Evolutionary conservation across 805 yeast genomes (phyloP), one percentile per base, ranked within the genome.

Genomic region (Saccharomycopsis microspora): DNA sequence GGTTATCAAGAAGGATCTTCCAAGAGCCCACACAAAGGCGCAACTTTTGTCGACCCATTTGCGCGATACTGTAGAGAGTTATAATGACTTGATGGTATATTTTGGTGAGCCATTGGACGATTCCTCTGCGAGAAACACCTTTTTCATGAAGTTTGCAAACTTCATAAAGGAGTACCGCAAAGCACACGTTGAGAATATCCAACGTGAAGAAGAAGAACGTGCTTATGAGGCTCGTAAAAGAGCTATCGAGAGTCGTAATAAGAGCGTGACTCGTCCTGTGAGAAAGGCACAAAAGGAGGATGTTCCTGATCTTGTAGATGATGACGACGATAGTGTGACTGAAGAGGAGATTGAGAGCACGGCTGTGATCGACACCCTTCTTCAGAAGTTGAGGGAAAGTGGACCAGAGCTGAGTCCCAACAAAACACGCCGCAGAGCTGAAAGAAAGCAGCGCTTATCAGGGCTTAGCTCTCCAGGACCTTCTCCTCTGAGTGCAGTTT

Each of bases 361-460:
- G 10, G 44, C 49, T 3, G 52, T 87, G 39, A 87, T 93, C 84
- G 98, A 93, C 61, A 76, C 82, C 35, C 69, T 93, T 43, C 71
- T 93, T 49, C 95, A 88, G 61, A 86, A 84, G 58, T 73, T 93
- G 58, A 82, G 88, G 59, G 88, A 79, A 52, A 79, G 85, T 4
- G 93, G 88, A 53, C 77, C 93, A 1, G 69, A 85, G 1, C 75
- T 87, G 3, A 90, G 95, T 57, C 78, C 95, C 90, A 1, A 69
- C 80, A 82, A 86, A 48, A 75, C 50, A 47, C 11, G 55, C 42
- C n/a, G 60, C 49, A 19, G 58, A 53, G 5, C 45, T 41, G 41
- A 52, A 32, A 39, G 49, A 9, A 44, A 45, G 37, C 29, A 48
- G 19, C 31, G 53, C 4, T 10, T 46, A 5, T 44, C 57, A 8